Evolutionary conservation across 371 early-diverging fungal species (phyloP).

Genomic region (Mortierella sp.): DNA sequence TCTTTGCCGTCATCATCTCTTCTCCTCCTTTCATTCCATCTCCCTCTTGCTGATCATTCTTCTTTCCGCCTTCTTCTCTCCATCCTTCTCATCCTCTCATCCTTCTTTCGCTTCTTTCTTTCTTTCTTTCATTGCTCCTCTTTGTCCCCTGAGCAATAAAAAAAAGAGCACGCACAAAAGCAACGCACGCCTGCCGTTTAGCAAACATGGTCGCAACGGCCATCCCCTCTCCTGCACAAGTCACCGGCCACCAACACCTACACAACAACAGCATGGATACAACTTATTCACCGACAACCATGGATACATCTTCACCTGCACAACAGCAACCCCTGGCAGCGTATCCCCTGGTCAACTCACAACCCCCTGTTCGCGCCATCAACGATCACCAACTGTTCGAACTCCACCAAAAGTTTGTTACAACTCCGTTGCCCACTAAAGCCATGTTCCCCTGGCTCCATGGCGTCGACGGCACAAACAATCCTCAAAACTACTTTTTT

Average conservation of each 20-base stretch:
- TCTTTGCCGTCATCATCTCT: neutral
- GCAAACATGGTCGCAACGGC: conserved; percentile 31
- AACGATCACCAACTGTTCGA: conserved; percentile 46
- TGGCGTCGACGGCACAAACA: conserved; percentile 69
- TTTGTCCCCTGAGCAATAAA: neutral
- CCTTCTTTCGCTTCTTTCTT: neutral
- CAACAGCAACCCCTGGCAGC: conserved; percentile 8
- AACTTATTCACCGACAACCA: neutral
- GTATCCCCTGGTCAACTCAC: conserved; percentile 42
- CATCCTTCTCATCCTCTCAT: neutral
- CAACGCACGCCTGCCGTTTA: neutral
- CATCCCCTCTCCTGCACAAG: conserved; percentile 9
- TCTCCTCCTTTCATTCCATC: neutral
- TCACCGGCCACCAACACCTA: neutral
- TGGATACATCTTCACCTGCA: neutral
- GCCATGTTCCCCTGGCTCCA: conserved; percentile 79
- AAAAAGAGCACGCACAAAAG: neutral
- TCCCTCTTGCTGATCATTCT: neutral
- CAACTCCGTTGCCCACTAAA: conserved; percentile 66
- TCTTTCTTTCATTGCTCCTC: neutral
- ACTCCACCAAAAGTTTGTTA: conserved; percentile 58
- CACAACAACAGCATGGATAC: conserved; percentile 6
- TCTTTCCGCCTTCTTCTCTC: neutral
- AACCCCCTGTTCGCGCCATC: conserved; percentile 56
- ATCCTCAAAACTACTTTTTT: conserved; percentile 72